Evolutionary conservation across 805 yeast species (phyloP), one percentile per base, ranked within the genome.

Genomic region (Kodamaea hsintzibuensis): DNA sequence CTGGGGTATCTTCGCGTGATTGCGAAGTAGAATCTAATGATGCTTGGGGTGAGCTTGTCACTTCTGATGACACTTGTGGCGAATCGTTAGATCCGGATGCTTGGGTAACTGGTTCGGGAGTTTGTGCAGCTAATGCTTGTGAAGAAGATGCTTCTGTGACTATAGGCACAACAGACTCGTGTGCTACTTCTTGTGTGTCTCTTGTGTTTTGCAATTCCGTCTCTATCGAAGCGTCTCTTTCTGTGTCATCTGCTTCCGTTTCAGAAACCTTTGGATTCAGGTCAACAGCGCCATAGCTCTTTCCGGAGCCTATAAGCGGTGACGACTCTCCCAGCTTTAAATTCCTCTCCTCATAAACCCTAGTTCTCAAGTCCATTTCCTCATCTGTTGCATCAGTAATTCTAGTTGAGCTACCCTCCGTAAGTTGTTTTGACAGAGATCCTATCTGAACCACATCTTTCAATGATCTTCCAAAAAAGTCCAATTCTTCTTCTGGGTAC

Each of bases 401-500:
- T 17, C 49, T 44, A 6, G 56, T 39, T 10, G 51, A 49, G 37
- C 55, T 52, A 13, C 47, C 50, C 42, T 49, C 57, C 30, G 49
- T 53, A 17, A 51, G 54, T 38, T 40, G 53, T 49, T 61, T 62
- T 0, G 74, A 62, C 12, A 74, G 69, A 1, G 77, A 62, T 1
- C 76, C 78, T 1, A 62, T 57, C 12, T 54, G 52, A 4, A 64
- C 59, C 25, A 60, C 46, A 14, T 63, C 65, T 22, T 54, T 56
- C 7, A 57, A 42, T 1, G 73, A 58, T 53, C 79, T 61, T 0
- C 88, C 89, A 62, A 86, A 85, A 59, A 85, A 85, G 27, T 82
- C 84, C 47, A 80, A 74, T 57, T 84, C 88, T 4, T 82, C 84
- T 16, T 73, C 80, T 1, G 89, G 89, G 62, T 87, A 87, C 14